phyloP scores from a whole-genome alignment of 768 basidiomycete species.

The Amanita phalloides region DNA sequence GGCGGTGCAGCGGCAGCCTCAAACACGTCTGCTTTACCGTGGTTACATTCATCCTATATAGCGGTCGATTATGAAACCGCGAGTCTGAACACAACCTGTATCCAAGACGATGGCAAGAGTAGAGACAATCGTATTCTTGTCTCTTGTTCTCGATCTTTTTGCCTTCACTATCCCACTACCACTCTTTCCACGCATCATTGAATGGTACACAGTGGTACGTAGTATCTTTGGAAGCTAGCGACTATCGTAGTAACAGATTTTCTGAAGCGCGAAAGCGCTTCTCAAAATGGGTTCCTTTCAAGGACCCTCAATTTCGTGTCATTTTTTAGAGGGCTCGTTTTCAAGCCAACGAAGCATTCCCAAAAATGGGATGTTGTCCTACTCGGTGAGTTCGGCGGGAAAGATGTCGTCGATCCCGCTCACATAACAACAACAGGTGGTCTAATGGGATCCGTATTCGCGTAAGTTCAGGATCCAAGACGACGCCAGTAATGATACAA shows the following conservation, averaged over 20 bases:
- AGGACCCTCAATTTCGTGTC: conserved; percentile 61
- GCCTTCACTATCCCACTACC: conserved; percentile 95
- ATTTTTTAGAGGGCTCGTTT: conserved; percentile 52
- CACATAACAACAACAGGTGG: conserved; percentile 39
- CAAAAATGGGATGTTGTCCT: conserved; percentile 91
- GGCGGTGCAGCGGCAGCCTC: not conserved
- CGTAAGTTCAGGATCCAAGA: conserved; percentile 42
- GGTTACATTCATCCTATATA: not conserved
- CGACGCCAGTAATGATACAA: not conserved
- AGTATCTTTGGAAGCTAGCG: not conserved
- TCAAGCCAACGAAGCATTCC: conserved; percentile 46
- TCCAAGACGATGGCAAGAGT: conserved; percentile 44
- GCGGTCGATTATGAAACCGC: not conserved
- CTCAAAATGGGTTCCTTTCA: conserved; percentile 63
- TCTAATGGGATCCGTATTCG: conserved; percentile 89
- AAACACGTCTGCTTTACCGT: not conserved
- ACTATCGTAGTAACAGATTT: conserved; percentile 2
- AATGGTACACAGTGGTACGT: conserved; percentile 76
- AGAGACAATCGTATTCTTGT: conserved; percentile 80
- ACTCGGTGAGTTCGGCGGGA: conserved; percentile 43
- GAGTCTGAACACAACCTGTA: not conserved
- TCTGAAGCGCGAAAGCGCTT: conserved; percentile 56
- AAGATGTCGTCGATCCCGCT: not conserved
- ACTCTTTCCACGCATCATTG: conserved; percentile 93
- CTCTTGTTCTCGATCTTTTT: conserved; percentile 81